Base-by-base conservation (phyloP, 371 early-diverging fungal genomes). In the Capillidium heterosporum region DNA sequence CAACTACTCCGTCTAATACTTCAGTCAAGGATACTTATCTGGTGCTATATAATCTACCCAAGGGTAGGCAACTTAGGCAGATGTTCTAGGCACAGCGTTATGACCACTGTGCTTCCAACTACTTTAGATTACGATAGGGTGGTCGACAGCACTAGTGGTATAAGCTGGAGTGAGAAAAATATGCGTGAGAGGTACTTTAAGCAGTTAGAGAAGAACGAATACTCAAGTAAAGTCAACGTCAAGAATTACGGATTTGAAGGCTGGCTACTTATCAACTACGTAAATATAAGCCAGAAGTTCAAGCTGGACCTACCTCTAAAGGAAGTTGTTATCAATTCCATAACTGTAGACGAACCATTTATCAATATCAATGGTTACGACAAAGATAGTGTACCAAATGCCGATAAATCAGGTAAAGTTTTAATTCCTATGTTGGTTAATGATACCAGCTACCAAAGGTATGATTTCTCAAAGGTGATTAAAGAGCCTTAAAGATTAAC, bases 161-260 rank as follows among this genome's bases (percentile, higher is more conserved):
- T 19, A 15, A 32, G 21, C 4, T 53, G 53, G 53, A 35, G 24
- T 13, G 53, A 53, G 35, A 17, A 4, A 0, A 32, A 32, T 27
- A 53, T 53, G 35, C 50, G 53, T 15, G n/a, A 35, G 23, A 8
- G n/a, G 23, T 53, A 53, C 21, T 53, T 53, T 40, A 53, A 53
- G 23, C 4, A n/a, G 11, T 5, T 53, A 10, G 53, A 53, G 21
- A 2, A 21, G 2, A 53, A 53, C 39, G 15, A 29, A 2, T 53
- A 53, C 39, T 1, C 28, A 13, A 7, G 8, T 11, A n/a, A 13
- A 2, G 23, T 13, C 10, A 35, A 35, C 35, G 5, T 4, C 24
- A 5, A 8, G 2, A 23, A 39, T 21, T 35, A 53, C 21, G 53
- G 53, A 13, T 53, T 53, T 35, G 21, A 53, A 3, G 53, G 53